A percentile compares a stretch with the other conserved stretches of the same genome.
These are phyloP conservation scores for Periglandula ipomoeae DNA, from an alignment of 2,329 filamentous ascomycete species.

Conservation along the genomic window DNA sequence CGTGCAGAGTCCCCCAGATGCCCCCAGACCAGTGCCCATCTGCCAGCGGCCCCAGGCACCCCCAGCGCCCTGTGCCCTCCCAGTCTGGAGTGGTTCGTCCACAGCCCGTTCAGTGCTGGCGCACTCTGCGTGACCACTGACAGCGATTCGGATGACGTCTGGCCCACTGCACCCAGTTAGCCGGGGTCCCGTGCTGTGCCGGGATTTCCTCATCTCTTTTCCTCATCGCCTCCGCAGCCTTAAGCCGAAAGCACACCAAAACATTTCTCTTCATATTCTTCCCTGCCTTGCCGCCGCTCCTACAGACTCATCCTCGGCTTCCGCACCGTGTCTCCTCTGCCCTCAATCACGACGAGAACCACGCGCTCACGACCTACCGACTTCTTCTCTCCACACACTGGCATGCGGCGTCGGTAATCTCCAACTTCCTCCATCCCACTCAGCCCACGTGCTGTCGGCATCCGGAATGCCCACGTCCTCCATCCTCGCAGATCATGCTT, in stretches of 20 bases:
- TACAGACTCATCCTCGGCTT: neutral
- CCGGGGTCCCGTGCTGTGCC: constrained; percentile 6
- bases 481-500: constrained; percentile 47
- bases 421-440: constrained; percentile 8
- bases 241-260: constrained; percentile 1
- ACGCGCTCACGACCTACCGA: neutral
- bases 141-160: constrained; percentile 10
- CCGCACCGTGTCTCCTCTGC: neutral
- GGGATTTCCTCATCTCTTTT: neutral
- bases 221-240: neutral
- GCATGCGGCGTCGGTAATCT: constrained; percentile 13
- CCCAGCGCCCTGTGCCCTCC: no score
- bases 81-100: no score
- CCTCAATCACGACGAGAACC: neutral
- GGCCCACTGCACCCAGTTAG: no score
- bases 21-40: no score
- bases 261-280: no score
- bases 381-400: neutral
- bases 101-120: no score
- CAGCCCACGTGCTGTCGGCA: constrained; percentile 5
- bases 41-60: constrained; percentile 5
- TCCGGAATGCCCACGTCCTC: constrained; percentile 46
- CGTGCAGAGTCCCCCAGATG: no score
- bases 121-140: constrained; percentile 8
- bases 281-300: neutral